phyloP scores from a whole-genome alignment of 768 basidiomycete genomes.

The Leccinum variicolor region DNA sequence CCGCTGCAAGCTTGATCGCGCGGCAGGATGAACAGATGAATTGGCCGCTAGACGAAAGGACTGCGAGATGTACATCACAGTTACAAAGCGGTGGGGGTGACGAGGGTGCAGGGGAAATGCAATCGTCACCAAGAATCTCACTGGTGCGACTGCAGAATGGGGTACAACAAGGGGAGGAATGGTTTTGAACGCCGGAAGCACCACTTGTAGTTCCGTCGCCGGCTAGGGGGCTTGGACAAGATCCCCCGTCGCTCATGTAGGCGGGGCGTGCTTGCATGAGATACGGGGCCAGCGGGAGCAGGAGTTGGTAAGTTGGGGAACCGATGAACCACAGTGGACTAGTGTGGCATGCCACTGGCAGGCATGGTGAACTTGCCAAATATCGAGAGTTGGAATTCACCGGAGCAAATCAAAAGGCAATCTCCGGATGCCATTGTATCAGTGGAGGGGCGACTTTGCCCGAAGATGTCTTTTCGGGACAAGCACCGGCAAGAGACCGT shows the following conservation, averaged over 20 bases:
- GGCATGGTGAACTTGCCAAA: conserved; percentile 5
- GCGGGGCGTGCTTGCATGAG: neutral
- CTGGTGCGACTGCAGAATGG: neutral
- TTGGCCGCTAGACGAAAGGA: neutral
- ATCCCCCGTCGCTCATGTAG: neutral
- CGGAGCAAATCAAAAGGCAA: neutral
- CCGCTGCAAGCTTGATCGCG: neutral
- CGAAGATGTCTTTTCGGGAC: conserved; percentile 23
- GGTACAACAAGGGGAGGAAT: neutral
- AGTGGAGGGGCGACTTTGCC: conserved; percentile 13
- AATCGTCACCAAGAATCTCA: neutral
- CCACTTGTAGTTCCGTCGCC: neutral
- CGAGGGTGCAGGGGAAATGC: neutral
- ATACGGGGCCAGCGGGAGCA: neutral
- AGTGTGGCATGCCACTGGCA: neutral
- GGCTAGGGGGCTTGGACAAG: neutral
- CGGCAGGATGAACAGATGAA: neutral
- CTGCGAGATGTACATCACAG: neutral
- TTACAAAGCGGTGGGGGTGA: neutral
- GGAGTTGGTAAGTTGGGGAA: conserved; percentile 2
- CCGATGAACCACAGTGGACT: neutral
- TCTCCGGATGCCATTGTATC: conserved; percentile 10
- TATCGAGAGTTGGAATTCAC: conserved; percentile 20
- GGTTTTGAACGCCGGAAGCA: neutral
- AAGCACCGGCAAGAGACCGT: neutral